Conservation (phyloP, 768 basidiomycete species). For the Xerocomellus dryophilus region DNA sequence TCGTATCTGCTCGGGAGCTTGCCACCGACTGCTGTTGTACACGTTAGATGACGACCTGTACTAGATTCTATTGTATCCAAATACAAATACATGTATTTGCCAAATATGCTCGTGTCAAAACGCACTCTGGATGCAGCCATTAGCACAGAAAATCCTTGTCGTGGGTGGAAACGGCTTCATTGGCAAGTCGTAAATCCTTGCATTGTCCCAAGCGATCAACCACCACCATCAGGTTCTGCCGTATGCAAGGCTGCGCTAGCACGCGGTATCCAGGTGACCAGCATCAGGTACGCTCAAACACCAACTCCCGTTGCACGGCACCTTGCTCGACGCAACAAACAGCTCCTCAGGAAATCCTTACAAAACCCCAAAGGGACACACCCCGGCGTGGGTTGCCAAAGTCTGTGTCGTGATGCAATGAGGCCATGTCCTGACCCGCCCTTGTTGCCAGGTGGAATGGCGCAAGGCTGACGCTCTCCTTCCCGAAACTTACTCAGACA, state of each 20-base stretch:
- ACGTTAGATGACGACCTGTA: slow-evolving; percentile 2
- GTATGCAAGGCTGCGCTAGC: slow-evolving; percentile 86
- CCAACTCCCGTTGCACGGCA: background rate
- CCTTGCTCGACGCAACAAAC: background rate
- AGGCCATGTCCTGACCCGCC: slow-evolving; percentile 5
- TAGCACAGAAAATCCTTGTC: slow-evolving; percentile 71
- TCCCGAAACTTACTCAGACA: slow-evolving; percentile 65
- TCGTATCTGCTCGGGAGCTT: slow-evolving; percentile 8
- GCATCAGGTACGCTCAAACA: slow-evolving; percentile 62
- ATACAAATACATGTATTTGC: background rate
- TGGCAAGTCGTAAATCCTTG: slow-evolving; percentile 45
- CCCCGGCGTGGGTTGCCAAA: slow-evolving; percentile 80
- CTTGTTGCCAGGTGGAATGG: slow-evolving; percentile 73
- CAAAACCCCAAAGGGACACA: slow-evolving; percentile 84
- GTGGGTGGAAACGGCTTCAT: slow-evolving; percentile 99
- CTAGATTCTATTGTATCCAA: background rate
- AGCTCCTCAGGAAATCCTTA: slow-evolving; percentile 89
- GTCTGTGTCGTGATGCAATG: slow-evolving; percentile 37
- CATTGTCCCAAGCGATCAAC: background rate
- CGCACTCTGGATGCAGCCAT: slow-evolving; percentile 13
- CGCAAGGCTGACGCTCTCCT: slow-evolving; percentile 76
- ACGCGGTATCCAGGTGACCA: slow-evolving; percentile 82
- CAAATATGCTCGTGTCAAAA: background rate
- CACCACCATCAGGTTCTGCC: slow-evolving; percentile 68
- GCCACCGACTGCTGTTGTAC: slow-evolving; percentile 6